Percentiles rank a stretch among this genome's conserved stretches.
These are phyloP conservation scores for Ceratobasidium theobromae DNA, from an alignment of 1,284 basidiomycete species.

Conservation along the genomic window DNA sequence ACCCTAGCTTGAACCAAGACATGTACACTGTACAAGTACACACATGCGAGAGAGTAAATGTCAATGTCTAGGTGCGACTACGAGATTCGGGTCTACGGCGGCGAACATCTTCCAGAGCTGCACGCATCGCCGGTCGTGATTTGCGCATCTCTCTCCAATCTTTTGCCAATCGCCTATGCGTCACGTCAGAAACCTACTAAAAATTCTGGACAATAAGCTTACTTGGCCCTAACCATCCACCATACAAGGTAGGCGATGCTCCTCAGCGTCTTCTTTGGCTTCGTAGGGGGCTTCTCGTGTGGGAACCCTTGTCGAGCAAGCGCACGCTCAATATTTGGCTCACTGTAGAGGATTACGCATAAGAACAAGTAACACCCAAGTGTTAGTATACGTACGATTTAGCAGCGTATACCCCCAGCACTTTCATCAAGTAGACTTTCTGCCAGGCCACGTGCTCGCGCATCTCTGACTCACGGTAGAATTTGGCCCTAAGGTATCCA, in stretches of 20 bases:
- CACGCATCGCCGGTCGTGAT: slow-evolving; percentile 59
- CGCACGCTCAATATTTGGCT: slow-evolving; percentile 72
- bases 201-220: slow-evolving; percentile 40
- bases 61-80: slow-evolving; percentile 12
- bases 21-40: slow-evolving; percentile 23
- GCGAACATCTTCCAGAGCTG: slow-evolving; percentile 69
- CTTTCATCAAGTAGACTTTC: slow-evolving; percentile 63
- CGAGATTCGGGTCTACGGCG: slow-evolving; percentile 48
- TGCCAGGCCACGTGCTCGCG: slow-evolving; percentile 82
- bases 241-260: slow-evolving; percentile 60
- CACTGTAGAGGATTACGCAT: slow-evolving; percentile 49
- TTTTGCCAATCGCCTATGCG: slow-evolving; percentile 56
- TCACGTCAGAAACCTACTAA: slow-evolving; percentile 12
- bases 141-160: slow-evolving; percentile 62
- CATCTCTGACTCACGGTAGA: slow-evolving; percentile 80
- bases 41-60: not conserved
- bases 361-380: not conserved
- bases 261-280: slow-evolving; percentile 56
- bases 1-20: slow-evolving; percentile 26
- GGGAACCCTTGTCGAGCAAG: slow-evolving; percentile 76
- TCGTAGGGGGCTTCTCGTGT: slow-evolving; percentile 41
- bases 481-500: slow-evolving; percentile 89
- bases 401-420: slow-evolving; percentile 43
- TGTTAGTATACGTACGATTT: not conserved
- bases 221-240: slow-evolving; percentile 70